phyloP scores from a whole-genome alignment of 805 yeast species.

The Yamadazyma paraphyllophila region DNA sequence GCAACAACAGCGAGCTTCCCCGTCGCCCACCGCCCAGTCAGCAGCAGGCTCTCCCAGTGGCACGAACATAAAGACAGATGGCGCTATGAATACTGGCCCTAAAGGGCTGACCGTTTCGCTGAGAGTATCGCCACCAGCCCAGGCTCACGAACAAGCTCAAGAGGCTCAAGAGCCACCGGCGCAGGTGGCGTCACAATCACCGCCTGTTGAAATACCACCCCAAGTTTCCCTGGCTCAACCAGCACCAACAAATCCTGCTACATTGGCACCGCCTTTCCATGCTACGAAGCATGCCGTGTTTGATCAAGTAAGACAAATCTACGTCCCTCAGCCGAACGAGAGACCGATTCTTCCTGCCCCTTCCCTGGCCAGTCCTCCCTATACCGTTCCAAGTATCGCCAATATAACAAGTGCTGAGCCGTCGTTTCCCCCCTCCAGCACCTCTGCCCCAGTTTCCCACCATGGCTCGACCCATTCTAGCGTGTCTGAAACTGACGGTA shows the following conservation, averaged over 20 bases:
- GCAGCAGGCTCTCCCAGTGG: too few species aligned
- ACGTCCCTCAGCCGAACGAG: not conserved
- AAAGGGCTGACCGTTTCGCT: too few species aligned
- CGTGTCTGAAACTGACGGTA: not conserved
- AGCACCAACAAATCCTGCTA: not conserved
- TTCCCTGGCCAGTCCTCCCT: not conserved
- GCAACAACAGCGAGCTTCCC: conserved; percentile 18
- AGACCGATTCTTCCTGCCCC: not conserved
- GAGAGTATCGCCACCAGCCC: too few species aligned
- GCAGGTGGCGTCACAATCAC: not conserved
- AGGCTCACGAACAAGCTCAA: too few species aligned
- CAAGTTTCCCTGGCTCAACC: not conserved
- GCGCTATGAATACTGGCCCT: too few species aligned
- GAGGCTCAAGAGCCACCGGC: not conserved
- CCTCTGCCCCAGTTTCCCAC: conserved; percentile 10
- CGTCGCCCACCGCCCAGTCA: conserved; percentile 3
- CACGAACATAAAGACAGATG: too few species aligned
- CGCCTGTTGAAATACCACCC: not conserved
- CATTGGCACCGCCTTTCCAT: not conserved
- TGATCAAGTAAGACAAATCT: not conserved
- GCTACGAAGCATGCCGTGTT: not conserved
- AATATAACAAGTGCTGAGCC: not conserved
- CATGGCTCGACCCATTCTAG: conserved; percentile 7
- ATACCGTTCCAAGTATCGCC: not conserved
- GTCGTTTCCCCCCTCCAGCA: not conserved